phyloP scores from a whole-genome alignment of 2,329 filamentous ascomycete species.

The Penicillium fuscoglaucum region DNA sequence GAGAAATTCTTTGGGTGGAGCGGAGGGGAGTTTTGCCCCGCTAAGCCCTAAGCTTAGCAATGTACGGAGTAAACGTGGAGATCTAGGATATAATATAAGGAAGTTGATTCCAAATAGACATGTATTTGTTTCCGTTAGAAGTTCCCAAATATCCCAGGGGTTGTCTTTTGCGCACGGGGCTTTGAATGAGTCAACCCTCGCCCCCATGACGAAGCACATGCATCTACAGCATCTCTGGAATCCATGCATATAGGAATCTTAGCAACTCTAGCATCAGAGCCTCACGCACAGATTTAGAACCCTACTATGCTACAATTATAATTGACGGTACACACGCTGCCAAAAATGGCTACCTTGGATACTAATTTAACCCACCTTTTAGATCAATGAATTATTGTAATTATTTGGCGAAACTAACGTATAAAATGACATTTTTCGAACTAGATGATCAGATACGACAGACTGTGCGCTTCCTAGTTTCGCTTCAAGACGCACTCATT shows the following conservation, averaged over 20 bases:
- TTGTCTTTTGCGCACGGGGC: constrained; percentile 3
- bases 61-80: constrained; percentile 1
- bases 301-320: not conserved
- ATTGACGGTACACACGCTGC: too few species aligned
- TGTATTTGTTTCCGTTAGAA: not conserved
- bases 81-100: not conserved
- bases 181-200: constrained; percentile 9
- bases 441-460: too few species aligned
- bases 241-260: not conserved
- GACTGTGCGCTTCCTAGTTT: too few species aligned
- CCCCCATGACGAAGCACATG: constrained; percentile 4
- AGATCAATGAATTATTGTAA: too few species aligned
- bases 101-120: not conserved
- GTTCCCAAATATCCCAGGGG: not conserved
- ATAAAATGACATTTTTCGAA: too few species aligned
- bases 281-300: not conserved
- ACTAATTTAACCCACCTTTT: too few species aligned
- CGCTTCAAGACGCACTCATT: too few species aligned
- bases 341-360: too few species aligned
- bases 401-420: too few species aligned
- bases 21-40: constrained; percentile 26
- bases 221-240: not conserved
- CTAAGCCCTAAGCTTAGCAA: constrained; percentile 24
- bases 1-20: constrained; percentile 31
- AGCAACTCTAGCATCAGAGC: not conserved